Percentiles rank a stretch among this genome's conserved stretches.
These are phyloP conservation scores for Mycena galopus DNA, from an alignment of 768 basidiomycete species.

Conservation along the genomic window DNA sequence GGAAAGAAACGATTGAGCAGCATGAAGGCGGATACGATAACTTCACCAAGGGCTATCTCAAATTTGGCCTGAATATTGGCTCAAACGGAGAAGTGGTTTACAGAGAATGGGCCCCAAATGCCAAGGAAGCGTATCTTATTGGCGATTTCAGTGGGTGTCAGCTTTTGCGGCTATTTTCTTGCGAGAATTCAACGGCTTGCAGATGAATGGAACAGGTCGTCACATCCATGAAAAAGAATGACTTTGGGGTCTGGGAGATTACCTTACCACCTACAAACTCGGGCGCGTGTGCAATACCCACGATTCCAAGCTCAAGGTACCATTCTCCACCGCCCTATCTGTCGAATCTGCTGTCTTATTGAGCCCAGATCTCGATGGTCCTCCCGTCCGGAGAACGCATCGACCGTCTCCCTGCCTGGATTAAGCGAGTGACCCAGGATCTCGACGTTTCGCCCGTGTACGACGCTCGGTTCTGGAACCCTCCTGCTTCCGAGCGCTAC, in stretches of 20 bases:
- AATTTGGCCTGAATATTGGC: slow-evolving; percentile 82
- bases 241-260: slow-evolving; percentile 93
- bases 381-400: slow-evolving; percentile 82
- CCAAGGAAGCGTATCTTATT: slow-evolving; percentile 83
- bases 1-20: slow-evolving; percentile 81
- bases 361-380: slow-evolving; percentile 90
- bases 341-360: slow-evolving; percentile 11
- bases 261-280: slow-evolving; percentile 73
- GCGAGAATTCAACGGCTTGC: not conserved
- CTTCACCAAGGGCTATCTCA: slow-evolving; percentile 85
- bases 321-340: slow-evolving; percentile 34
- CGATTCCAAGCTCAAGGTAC: slow-evolving; percentile 94
- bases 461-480: slow-evolving; percentile 99
- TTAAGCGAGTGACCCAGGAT: slow-evolving; percentile 95
- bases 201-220: slow-evolving; percentile 91
- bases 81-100: slow-evolving; percentile 80
- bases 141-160: slow-evolving; percentile 94
- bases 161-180: slow-evolving; percentile 9
- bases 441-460: slow-evolving; percentile 89
- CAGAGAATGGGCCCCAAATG: slow-evolving; percentile 97
- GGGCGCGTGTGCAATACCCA: slow-evolving; percentile 91
- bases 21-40: slow-evolving; percentile 88
- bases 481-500: slow-evolving; percentile 78
- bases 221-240: slow-evolving; percentile 88
- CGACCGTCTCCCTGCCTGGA: slow-evolving; percentile 96